Conservation (phyloP, 1,139 yeast genomes). For the Candida tropicalis region DNA sequence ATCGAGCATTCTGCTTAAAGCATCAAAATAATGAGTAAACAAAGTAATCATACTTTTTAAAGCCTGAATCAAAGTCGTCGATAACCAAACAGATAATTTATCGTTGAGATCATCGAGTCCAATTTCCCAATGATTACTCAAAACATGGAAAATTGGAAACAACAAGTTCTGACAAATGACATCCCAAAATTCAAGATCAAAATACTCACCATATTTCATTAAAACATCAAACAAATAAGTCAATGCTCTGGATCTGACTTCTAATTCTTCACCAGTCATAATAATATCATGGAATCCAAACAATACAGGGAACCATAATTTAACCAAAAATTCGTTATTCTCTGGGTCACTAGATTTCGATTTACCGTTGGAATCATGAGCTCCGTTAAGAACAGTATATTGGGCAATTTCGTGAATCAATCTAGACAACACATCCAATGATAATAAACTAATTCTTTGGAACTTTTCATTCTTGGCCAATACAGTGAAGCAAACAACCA, state of each 20-base stretch:
- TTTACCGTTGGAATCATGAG: conserved; percentile 15
- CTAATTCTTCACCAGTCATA: conserved; percentile 92
- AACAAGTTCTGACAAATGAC: conserved; percentile 72
- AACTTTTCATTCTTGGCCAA: conserved; percentile 82
- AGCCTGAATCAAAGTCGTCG: conserved; percentile 95
- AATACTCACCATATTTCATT: conserved; percentile 76
- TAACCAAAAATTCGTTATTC: conserved; percentile 42
- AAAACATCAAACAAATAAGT: conserved; percentile 80
- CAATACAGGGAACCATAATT: conserved; percentile 80
- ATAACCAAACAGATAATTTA: conserved; percentile 90
- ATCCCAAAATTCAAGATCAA: conserved; percentile 80
- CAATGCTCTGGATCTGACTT: conserved; percentile 88
- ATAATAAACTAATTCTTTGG: conserved; percentile 78
- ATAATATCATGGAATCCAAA: conserved; percentile 85
- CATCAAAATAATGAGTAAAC: conserved; percentile 77
- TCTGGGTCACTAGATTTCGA: conserved; percentile 18
- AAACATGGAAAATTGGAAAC: conserved; percentile 86
- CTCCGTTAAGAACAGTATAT: conserved; percentile 27
- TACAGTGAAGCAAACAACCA: conserved; percentile 77
- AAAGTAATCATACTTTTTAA: conserved; percentile 84
- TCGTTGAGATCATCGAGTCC: conserved; percentile 59
- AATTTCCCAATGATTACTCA: conserved; percentile 77
- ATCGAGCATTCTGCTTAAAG: conserved; percentile 70
- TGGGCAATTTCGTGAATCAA: conserved; percentile 64
- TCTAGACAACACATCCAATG: conserved; percentile 73